These are phyloP conservation scores for Amaranthus palmeri DNA, from an alignment of 148 eudicot species.

Conservation along the genomic window DNA sequence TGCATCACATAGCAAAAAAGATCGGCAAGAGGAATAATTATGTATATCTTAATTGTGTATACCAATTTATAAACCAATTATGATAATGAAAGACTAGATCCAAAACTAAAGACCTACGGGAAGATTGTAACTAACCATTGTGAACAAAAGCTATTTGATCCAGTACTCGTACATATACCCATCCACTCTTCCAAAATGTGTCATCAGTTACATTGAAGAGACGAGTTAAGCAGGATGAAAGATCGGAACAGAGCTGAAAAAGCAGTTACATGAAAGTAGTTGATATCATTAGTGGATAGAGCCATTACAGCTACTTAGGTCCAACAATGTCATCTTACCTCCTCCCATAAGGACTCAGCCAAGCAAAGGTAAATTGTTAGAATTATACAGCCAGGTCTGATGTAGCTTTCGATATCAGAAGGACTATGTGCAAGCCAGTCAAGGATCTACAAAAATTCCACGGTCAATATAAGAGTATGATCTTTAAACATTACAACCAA, in stretches of 20 bases:
- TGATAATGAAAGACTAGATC: background rate
- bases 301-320: background rate
- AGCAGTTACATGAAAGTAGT: conserved; percentile 17
- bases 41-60: background rate
- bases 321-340: conserved; percentile 37
- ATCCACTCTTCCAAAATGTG: conserved; percentile 80
- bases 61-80: background rate
- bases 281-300: background rate
- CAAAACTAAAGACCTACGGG: background rate
- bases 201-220: conserved; percentile 54
- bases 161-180: conserved; percentile 66
- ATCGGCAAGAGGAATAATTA: background rate
- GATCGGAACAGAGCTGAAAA: conserved; percentile 51
- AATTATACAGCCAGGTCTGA: conserved; percentile 82
- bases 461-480: background rate
- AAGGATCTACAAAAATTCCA: conserved; percentile 50
- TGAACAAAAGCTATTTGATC: conserved; percentile 56
- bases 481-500: background rate
- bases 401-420: conserved; percentile 81
- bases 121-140: conserved; percentile 45
- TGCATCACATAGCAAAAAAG: conserved; percentile 31
- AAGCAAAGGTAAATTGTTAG: conserved; percentile 65
- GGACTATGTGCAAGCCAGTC: conserved; percentile 89
- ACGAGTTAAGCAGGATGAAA: conserved; percentile 48
- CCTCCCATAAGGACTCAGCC: conserved; percentile 64